Percentiles rank a stretch among this genome's conserved stretches.
Conservation (phyloP, 768 basidiomycete species). For the Russula griseocarnosa region DNA sequence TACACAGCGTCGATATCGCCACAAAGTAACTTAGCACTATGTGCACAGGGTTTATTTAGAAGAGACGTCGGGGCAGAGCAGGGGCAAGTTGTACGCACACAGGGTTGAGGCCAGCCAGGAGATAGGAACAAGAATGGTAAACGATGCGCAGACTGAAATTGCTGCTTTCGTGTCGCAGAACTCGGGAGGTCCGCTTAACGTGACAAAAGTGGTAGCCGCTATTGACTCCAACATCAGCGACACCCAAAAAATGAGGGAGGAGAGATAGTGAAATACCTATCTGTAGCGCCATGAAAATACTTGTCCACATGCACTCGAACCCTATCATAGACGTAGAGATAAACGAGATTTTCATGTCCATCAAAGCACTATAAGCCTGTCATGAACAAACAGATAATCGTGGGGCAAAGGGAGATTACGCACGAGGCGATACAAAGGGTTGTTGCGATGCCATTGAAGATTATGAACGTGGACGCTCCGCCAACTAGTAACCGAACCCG, state of each 20-base stretch:
- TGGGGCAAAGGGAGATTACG: conserved; percentile 26
- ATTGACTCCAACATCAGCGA: conserved; percentile 5
- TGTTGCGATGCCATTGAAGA: conserved; percentile 8
- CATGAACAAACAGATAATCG: conserved; percentile 48
- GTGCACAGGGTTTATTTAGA: neutral
- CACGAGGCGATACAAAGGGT: conserved; percentile 43
- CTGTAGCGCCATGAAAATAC: conserved; percentile 46
- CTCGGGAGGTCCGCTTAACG: conserved; percentile 42
- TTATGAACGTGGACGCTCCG: conserved; percentile 8
- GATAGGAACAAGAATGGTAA: conserved; percentile 32
- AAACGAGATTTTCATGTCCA: conserved; percentile 39
- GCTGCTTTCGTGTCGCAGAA: conserved; percentile 35
- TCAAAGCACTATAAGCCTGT: conserved; percentile 30
- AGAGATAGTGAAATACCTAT: conserved; percentile 36
- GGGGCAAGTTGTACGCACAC: conserved; percentile 30
- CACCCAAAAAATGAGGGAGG: conserved; percentile 6
- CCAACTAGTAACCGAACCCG: conserved; percentile 6
- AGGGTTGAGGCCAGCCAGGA: conserved; percentile 35
- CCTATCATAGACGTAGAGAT: conserved; percentile 41
- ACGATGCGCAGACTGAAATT: conserved; percentile 32
- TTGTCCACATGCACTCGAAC: conserved; percentile 57
- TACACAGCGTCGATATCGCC: conserved; percentile 44
- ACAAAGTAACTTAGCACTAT: conserved; percentile 55
- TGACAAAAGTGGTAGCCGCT: conserved; percentile 50
- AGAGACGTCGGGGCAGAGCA: neutral